Evolutionary conservation across 2,329 filamentous ascomycete species (phyloP).

Genomic region (Remersonia thermophila): DNA sequence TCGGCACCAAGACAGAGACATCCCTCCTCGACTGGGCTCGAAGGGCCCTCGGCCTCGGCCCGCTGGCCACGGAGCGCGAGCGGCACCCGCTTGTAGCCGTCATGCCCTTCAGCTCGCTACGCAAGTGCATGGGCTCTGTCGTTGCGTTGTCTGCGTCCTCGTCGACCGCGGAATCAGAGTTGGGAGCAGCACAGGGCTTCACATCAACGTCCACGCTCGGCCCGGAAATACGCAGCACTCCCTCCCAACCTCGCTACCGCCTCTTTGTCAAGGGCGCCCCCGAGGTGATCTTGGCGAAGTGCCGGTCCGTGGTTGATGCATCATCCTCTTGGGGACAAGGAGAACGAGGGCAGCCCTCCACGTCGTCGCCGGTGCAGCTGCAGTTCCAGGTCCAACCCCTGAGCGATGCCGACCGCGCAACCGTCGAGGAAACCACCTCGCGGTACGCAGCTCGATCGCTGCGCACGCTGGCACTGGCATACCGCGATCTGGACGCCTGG

Average conservation of each 20-base stretch:
- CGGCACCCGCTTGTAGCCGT: constrained; percentile 40
- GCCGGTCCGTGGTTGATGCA: constrained; percentile 21
- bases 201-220: constrained; percentile 13
- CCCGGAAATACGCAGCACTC: constrained; percentile 25
- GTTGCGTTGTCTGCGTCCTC: constrained; percentile 30
- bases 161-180: no score
- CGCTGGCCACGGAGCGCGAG: constrained; percentile 46
- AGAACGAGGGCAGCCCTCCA: background rate
- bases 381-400: no score
- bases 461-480: constrained; percentile 46
- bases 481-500: constrained; percentile 55
- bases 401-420: background rate
- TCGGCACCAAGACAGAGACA: constrained; percentile 69
- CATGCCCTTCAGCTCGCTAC: constrained; percentile 25
- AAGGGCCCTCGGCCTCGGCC: constrained; percentile 52
- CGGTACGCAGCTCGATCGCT: constrained; percentile 8
- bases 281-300: constrained; percentile 34
- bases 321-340: no score
- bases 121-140: constrained; percentile 59
- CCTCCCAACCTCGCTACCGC: constrained; percentile 28
- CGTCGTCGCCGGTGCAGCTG: background rate
- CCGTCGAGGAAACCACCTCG: constrained; percentile 1
- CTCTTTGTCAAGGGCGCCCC: constrained; percentile 43
- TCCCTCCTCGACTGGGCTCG: constrained; percentile 59
- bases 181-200: no score